Base-by-base conservation (phyloP, 1,284 basidiomycete genomes). In the Afroboletus lepidellus region DNA sequence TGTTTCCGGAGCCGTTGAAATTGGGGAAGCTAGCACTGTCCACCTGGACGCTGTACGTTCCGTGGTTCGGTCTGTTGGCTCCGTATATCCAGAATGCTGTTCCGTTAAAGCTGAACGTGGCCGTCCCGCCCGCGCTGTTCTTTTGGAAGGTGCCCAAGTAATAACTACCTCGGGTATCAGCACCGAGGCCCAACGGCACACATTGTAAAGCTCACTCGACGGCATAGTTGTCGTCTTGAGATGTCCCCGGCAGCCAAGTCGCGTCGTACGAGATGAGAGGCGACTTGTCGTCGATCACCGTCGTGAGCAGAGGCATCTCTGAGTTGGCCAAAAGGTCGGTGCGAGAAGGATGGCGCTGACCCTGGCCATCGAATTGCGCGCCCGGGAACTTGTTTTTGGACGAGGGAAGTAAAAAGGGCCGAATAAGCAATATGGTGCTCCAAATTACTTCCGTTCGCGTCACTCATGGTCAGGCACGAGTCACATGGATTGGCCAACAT, bases 31-130 rank as follows among this genome's bases (percentile, higher is more conserved):
- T 59, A 8, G 20, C 37, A 25, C 53, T 51, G 44, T 72, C 71
- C 8, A 73, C 42, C 33, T 59, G 53, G 11, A 73, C 56, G 16
- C 59, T 62, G 44, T 66, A 74, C 1, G 59, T 50, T 2, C 70
- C 69, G 38, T 72, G 68, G 44, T 61, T 62, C 9, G 44, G 24
- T 46, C 68, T 57, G 47, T 64, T 67, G 32, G 66, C 61, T 27
- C 72, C 72, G 47, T 63, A 70, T 34, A 73, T 60, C 57, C 60
- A 64, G 27, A 73, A 48, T 6, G 63, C 53, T 8, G 66, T 67
- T 13, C 67, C 74, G 32, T 66, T 72, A 55, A 75, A 74, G 24
- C 50, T 61, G 51, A 75, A 67, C 0, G 59, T 63, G 9, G 64
- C 68, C 2, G 53, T 61, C 3, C 69, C 67, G 15, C 54, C 60